These are phyloP conservation scores for Ophiostoma montium DNA, from an alignment of 2,329 filamentous ascomycete genomes.

Conservation along the genomic window DNA sequence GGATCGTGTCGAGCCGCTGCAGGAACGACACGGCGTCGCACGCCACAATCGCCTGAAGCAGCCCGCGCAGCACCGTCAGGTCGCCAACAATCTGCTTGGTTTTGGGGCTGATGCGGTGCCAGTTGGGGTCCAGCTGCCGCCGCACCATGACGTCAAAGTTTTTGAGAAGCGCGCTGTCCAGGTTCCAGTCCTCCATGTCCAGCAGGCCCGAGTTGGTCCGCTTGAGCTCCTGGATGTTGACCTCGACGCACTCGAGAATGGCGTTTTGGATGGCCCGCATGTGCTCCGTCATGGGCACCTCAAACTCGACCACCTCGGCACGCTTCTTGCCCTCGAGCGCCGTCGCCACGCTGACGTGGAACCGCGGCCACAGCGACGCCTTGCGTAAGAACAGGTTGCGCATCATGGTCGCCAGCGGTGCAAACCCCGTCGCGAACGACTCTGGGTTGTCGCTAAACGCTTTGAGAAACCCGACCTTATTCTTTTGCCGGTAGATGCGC, in stretches of 20 bases:
- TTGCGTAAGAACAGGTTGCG: constrained; percentile 82
- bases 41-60: constrained; percentile 69
- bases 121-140: constrained; percentile 85
- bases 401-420: constrained; percentile 80
- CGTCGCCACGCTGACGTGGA: constrained; percentile 79
- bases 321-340: constrained; percentile 83
- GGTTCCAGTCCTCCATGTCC: constrained; percentile 93
- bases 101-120: constrained; percentile 92
- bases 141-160: constrained; percentile 85
- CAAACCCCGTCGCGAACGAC: constrained; percentile 76
- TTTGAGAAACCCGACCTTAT: constrained; percentile 86
- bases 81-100: constrained; percentile 91
- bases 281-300: constrained; percentile 86
- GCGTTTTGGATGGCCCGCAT: constrained; percentile 93
- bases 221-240: constrained; percentile 84
- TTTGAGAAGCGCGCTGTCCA: constrained; percentile 81
- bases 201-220: constrained; percentile 69
- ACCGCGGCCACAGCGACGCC: constrained; percentile 81
- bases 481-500: constrained; percentile 84
- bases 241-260: constrained; percentile 89
- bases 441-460: constrained; percentile 92
- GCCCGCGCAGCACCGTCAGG: constrained; percentile 64
- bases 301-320: constrained; percentile 92
- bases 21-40: constrained; percentile 87
- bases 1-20: constrained; percentile 85